phyloP scores from a whole-genome alignment of 2,329 filamentous ascomycete species.

The Trichoderma breve region DNA sequence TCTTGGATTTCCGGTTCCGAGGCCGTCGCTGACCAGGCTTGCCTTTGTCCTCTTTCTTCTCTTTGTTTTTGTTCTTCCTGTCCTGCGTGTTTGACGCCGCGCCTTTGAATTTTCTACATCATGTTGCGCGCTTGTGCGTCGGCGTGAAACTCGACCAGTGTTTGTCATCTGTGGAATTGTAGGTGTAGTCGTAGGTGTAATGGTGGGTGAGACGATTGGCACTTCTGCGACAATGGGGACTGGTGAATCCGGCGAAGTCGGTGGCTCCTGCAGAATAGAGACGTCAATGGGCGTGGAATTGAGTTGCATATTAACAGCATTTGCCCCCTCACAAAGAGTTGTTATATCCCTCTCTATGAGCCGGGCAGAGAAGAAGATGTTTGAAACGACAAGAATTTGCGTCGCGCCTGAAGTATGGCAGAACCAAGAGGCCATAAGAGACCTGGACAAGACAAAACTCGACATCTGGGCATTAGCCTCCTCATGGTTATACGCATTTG shows the following conservation, averaged over 20 bases:
- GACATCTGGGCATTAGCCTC: too few species aligned
- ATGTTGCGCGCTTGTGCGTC: not conserved
- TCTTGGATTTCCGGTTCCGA: not conserved
- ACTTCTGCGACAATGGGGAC: not conserved
- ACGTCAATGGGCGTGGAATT: not conserved
- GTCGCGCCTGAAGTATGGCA: too few species aligned
- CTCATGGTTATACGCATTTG: too few species aligned
- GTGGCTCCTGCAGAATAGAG: not conserved
- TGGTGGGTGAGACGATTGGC: not conserved
- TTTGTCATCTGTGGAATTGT: too few species aligned
- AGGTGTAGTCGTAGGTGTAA: not conserved
- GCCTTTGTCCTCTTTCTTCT: not conserved
- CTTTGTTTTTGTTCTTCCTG: not conserved
- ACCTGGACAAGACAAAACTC: too few species aligned
- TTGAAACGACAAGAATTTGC: too few species aligned
- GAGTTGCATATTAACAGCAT: not conserved
- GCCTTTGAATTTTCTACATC: not conserved
- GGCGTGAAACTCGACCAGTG: not conserved
- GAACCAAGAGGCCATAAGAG: too few species aligned
- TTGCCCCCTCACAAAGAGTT: not conserved
- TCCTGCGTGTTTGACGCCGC: not conserved
- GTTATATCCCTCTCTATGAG: too few species aligned
- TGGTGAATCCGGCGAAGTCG: not conserved
- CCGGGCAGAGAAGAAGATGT: too few species aligned
- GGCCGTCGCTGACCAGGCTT: not conserved